Base-by-base conservation (phyloP, 1,139 yeast species). In the Suhomyces atakaporum region DNA sequence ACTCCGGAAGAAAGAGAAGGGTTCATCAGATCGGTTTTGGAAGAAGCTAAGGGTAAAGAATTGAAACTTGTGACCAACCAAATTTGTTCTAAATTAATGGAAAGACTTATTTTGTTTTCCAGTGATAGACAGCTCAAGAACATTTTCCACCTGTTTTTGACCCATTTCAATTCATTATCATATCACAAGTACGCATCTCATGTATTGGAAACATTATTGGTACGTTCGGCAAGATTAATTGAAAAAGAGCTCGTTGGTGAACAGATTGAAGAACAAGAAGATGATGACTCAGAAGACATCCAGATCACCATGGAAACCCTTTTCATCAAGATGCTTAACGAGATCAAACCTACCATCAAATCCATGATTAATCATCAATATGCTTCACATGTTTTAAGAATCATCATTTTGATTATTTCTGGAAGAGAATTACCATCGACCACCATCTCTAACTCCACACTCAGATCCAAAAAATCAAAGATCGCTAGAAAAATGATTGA, bases 401-500 rank as follows among this genome's bases (percentile, higher is more conserved):
- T 89, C 22, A 53, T 87, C 11, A 63, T 92, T 27, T 66, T 89
- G 38, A 77, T 89, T 22, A 61, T 88, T 27, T 74, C 94, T 2
- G 96, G 95, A 2, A 82, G 83, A 51, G 82, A 81, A 42, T 65
- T 88, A 42, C 95, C 95, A n/a, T 81, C 92, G 2, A 66, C 92
- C 2, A 77, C 84, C 1, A 71, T 75, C 47, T 75, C 86, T 13
- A 83, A 86, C 50, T 83, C 94, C 1, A 77, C 86, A 4, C 69
- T 89, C 47, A 76, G 98, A 56, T 85, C 95, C 27, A 88, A 88
- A 53, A 87, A 79, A 56, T 84, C 95, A 22, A 85, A 86, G 54
- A 84, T 86, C 55, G 96, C 97, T 1, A 78, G 97, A 58, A 89
- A 89, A 59, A 85, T 86, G 92, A 86, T 88, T 51, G 95, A 87